These are phyloP conservation scores for Dissophora globulifera DNA, from an alignment of 192 early-diverging fungal species.

Conservation along the genomic window DNA sequence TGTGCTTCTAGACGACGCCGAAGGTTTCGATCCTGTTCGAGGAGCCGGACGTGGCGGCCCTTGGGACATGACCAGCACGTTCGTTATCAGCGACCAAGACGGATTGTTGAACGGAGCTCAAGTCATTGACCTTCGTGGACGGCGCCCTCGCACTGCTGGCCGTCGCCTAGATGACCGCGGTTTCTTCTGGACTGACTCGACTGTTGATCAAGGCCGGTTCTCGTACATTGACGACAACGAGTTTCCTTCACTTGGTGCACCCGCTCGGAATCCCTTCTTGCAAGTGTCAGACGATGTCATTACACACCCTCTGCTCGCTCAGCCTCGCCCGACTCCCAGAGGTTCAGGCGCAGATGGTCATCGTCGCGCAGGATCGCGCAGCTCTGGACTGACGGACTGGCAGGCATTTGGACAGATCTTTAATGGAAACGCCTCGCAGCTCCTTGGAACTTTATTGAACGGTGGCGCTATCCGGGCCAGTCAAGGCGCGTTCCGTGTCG, in stretches of 20 bases:
- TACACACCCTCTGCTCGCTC: constrained; percentile 74
- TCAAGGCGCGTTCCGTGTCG: constrained; percentile 46
- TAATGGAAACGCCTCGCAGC: constrained; percentile 42
- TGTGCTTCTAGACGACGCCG: constrained; percentile 47
- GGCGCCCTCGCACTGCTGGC: constrained; percentile 46
- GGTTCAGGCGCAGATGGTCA: constrained; percentile 8
- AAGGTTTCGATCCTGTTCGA: constrained; percentile 43
- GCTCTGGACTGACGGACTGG: constrained; percentile 59
- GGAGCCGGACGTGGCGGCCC: constrained; percentile 50
- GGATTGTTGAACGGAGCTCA: constrained; percentile 40
- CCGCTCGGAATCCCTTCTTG: constrained; percentile 43
- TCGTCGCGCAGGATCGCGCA: constrained; percentile 44
- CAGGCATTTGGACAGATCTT: constrained; percentile 74
- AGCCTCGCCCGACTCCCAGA: constrained; percentile 46
- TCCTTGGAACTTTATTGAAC: constrained; percentile 42
- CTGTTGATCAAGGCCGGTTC: constrained; percentile 44
- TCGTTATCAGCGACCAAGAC: constrained; percentile 46
- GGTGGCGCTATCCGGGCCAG: constrained; percentile 38
- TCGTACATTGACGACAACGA: constrained; percentile 46
- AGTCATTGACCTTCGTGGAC: constrained; percentile 55
- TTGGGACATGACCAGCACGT: constrained; percentile 47
- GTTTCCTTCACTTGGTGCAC: constrained; percentile 47
- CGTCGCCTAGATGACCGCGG: constrained; percentile 54
- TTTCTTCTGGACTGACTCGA: constrained; percentile 43
- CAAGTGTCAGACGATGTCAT: constrained; percentile 64